Percentiles rank a stretch among this genome's conserved stretches.
Conservation (phyloP, 2,329 filamentous ascomycete genomes). For the Leptographium radiaticola region DNA sequence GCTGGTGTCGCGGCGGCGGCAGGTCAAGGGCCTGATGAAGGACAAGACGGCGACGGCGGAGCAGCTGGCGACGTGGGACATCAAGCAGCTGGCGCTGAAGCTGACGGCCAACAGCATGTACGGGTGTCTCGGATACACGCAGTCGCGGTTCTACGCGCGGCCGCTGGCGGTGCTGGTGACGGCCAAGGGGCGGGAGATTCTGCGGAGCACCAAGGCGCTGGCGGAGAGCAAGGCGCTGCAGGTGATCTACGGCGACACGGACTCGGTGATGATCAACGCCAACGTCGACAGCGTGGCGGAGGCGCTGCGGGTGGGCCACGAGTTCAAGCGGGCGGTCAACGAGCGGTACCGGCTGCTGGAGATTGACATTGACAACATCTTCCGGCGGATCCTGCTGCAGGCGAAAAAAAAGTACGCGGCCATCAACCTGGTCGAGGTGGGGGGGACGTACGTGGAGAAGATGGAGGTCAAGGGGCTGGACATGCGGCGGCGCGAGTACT, state of each 20-base stretch:
- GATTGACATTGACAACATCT: slow-evolving; percentile 97
- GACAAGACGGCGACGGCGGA: slow-evolving; percentile 75
- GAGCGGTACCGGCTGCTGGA: slow-evolving; percentile 85
- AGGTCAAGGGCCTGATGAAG: slow-evolving; percentile 97
- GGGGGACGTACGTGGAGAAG: slow-evolving; percentile 83
- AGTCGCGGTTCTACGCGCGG: slow-evolving; percentile 92
- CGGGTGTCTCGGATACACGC: slow-evolving; percentile 91
- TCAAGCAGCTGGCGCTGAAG: slow-evolving; percentile 93
- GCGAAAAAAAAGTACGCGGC: slow-evolving; percentile 99
- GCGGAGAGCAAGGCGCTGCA: slow-evolving; percentile 83
- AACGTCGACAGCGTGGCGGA: slow-evolving; percentile 89
- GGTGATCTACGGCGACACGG: slow-evolving; percentile 97
- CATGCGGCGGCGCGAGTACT: slow-evolving; percentile 96
- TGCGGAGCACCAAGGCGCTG: slow-evolving; percentile 88
- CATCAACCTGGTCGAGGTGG: slow-evolving; percentile 80
- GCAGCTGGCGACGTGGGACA: slow-evolving; percentile 89
- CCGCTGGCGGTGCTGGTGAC: slow-evolving; percentile 93
- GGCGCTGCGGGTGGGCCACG: slow-evolving; percentile 78
- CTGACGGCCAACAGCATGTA: slow-evolving; percentile 99
- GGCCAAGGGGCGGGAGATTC: slow-evolving; percentile 93
- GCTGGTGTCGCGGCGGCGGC: slow-evolving; percentile 73
- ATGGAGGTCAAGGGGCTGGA: slow-evolving; percentile 97
- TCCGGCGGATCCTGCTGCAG: slow-evolving; percentile 82
- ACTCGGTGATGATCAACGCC: slow-evolving; percentile 99
- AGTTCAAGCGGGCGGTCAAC: slow-evolving; percentile 93